Evolutionary conservation across 495 filamentous ascomycete species (phyloP).

Genomic region (Podospora anserina): DNA sequence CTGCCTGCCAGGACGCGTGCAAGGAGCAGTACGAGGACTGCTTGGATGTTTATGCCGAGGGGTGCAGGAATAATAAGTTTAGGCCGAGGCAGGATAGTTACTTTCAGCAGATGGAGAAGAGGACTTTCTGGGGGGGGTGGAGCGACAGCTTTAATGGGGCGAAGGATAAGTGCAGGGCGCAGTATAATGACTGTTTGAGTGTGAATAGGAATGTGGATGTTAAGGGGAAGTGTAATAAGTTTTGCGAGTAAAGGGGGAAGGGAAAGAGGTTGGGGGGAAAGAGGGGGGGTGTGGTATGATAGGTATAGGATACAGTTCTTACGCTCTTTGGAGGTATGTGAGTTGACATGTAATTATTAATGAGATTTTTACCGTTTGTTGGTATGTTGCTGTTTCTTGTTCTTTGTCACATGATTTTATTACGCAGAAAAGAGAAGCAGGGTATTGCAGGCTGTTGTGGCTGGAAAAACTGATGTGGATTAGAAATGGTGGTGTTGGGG

Average conservation of each 20-base stretch:
- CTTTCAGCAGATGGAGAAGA: slow-evolving; percentile 19
- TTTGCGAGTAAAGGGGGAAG: slow-evolving; percentile 26
- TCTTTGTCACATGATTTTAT: neutral
- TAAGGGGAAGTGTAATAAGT: slow-evolving; percentile 26
- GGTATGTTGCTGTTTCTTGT: neutral
- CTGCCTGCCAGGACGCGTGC: slow-evolving; percentile 49
- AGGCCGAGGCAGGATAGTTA: slow-evolving; percentile 2
- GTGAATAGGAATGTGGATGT: slow-evolving; percentile 16
- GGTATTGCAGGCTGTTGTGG: no score
- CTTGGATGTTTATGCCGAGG: slow-evolving; percentile 41
- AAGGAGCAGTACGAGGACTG: slow-evolving; percentile 48
- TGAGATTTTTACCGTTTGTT: neutral
- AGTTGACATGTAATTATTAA: neutral
- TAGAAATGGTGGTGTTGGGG: neutral
- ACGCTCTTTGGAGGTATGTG: slow-evolving; percentile 13
- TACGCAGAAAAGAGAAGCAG: no score
- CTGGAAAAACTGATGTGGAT: no score
- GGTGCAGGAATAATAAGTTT: slow-evolving; percentile 33
- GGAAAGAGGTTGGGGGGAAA: neutral
- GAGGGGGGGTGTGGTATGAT: neutral
- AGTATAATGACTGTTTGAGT: slow-evolving; percentile 41
- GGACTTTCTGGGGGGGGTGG: slow-evolving; percentile 17
- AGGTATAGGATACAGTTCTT: slow-evolving; percentile 12
- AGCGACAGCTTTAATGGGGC: slow-evolving; percentile 32
- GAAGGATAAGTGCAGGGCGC: slow-evolving; percentile 37